phyloP scores from a whole-genome alignment of 2,329 filamentous ascomycete species.

The Phialocephala sp. region DNA sequence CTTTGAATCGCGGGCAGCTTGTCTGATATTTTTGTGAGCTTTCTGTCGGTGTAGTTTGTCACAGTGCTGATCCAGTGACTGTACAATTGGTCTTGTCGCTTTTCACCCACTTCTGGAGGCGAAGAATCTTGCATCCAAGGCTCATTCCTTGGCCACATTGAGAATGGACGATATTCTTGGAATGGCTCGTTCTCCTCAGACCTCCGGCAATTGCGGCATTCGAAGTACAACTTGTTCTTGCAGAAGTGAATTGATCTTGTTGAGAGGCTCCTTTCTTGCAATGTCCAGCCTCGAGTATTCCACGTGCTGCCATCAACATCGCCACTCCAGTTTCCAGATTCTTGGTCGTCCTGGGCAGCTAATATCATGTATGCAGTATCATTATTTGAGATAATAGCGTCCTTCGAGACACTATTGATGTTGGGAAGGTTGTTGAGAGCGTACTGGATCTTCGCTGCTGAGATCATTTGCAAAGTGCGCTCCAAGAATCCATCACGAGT shows the following conservation, averaged over 20 bases:
- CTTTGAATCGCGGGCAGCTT: constrained; percentile 25
- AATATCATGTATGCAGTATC: constrained; percentile 13
- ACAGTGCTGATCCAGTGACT: constrained; percentile 17
- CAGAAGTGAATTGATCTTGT: constrained; percentile 24
- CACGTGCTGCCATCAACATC: constrained; percentile 20
- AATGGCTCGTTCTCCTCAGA: constrained; percentile 21
- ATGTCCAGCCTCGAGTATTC: constrained; percentile 27
- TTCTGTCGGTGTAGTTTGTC: constrained; percentile 13
- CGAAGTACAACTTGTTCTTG: constrained; percentile 20
- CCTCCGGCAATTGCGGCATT: constrained; percentile 16
- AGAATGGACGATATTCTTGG: constrained; percentile 2
- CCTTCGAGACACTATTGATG: background rate
- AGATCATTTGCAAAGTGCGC: constrained; percentile 5
- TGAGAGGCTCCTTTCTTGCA: constrained; percentile 25
- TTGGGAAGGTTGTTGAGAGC: background rate
- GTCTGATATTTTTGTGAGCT: constrained; percentile 22
- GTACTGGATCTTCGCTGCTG: constrained; percentile 19
- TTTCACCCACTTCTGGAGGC: background rate
- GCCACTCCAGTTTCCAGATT: constrained; percentile 12
- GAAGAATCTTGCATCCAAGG: constrained; percentile 1
- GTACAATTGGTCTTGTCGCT: constrained; percentile 7
- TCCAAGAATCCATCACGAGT: constrained; percentile 23
- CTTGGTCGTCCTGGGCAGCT: constrained; percentile 12
- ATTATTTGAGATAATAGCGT: no score
- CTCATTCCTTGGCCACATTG: constrained; percentile 21